These are phyloP conservation scores for Lachancea cidri DNA, from an alignment of 805 yeast genomes.

Conservation along the genomic window DNA sequence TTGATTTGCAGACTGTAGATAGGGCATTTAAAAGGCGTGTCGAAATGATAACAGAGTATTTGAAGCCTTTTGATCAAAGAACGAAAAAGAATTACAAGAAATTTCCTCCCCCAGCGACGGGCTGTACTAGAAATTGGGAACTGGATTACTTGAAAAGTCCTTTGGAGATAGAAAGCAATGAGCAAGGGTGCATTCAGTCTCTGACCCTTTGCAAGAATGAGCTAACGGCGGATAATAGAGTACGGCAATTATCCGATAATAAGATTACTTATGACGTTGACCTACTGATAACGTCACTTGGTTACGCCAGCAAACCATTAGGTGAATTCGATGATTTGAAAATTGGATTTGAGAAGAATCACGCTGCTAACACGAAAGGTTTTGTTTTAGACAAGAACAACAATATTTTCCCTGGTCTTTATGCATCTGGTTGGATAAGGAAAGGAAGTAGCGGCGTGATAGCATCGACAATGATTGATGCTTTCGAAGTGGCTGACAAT, in stretches of 20 bases:
- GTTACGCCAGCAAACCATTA: conserved; percentile 68
- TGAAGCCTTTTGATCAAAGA: conserved; percentile 32
- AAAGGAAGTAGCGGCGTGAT: conserved; percentile 87
- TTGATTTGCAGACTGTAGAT: conserved; percentile 30
- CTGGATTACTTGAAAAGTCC: conserved; percentile 71
- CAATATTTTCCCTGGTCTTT: conserved; percentile 44
- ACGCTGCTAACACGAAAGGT: conserved; percentile 44
- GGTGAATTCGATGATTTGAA: conserved; percentile 49
- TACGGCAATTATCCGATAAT: conserved; percentile 22
- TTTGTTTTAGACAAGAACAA: conserved; percentile 33
- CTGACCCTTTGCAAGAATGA: conserved; percentile 17
- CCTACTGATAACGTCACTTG: conserved; percentile 73
- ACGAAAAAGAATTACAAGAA: conserved; percentile 27
- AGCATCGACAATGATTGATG: conserved; percentile 82
- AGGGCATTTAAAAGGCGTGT: conserved; percentile 62
- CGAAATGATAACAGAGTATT: conserved; percentile 54
- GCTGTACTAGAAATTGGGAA: conserved; percentile 46
- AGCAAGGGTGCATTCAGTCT: conserved; percentile 35
- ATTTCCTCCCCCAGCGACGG: conserved; percentile 11
- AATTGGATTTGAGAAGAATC: conserved; percentile 47
- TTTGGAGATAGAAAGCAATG: conserved; percentile 37
- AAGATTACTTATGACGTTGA: conserved; percentile 43
- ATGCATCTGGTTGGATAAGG: conserved; percentile 88
- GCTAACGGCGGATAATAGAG: conserved; percentile 19
- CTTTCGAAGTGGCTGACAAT: conserved; percentile 67